Base-by-base conservation (phyloP, 306 rosid genomes). In the Albizia julibrissin region DNA sequence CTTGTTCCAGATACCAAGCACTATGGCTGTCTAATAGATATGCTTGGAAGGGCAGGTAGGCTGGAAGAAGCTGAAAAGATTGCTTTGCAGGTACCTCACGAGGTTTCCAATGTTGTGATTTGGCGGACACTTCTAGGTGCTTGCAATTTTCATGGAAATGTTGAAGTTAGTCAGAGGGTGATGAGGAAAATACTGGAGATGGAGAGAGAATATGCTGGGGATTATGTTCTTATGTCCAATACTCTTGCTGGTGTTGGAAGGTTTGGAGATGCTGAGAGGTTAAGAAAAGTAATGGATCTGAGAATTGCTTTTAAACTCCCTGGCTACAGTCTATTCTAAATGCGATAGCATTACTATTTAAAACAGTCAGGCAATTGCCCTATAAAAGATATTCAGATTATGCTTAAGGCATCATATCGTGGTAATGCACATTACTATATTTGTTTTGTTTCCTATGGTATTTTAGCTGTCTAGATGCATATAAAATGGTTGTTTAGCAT, bases 221-320 rank as follows among this genome's bases (percentile, higher is more conserved):
- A 93, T 84, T 93, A 91, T 80, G 95, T 93, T 78, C 94, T 91
- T 72, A 91, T 93, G 95, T 93, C 92, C 75, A 93, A 93, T 84
- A 93, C 89, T 33, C 88, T 93, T 75, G 84, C 86, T 29, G 88
- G 92, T 70, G 94, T 78, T 86, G 97, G 97, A 46, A 91, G 91
- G 87, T 88, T 72, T 43, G 59, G 83, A 21, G 97, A 91, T 83
- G 91, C 88, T 31, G 95, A 89, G 90, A 85, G 82, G 85, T 78
- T 87, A 79, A 93, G 97, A 84, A 87, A 86, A 80, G 47, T 87
- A 87, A 83, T 93, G 85, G 92, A 87, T 62, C 79, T 40, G 76
- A 86, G 87, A 76, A 80, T 86, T 70, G 87, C 85, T 85, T 76
- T 73, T 40, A 93, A 93, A 87, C 76, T 88, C 77, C 91, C 94